Evolutionary conservation across 2,329 filamentous ascomycete species (phyloP), one percentile per base, ranked within the genome.

Genomic region (Cladosporium sp.): DNA sequence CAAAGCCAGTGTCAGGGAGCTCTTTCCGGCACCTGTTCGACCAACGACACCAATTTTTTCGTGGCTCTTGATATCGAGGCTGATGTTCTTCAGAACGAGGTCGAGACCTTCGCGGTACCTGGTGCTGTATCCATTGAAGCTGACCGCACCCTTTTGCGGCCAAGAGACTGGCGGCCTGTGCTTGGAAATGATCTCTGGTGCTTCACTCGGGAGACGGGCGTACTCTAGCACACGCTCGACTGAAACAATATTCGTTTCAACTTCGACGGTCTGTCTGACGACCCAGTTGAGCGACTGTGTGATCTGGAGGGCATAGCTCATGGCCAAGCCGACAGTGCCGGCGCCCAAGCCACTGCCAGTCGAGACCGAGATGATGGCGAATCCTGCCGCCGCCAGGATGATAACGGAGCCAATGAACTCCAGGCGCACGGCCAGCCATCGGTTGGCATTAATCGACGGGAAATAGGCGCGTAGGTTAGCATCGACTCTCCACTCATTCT

Each of bases 221-320:
- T 99, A 99, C 74, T 99, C 95, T 50, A 99, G 85, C 48, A 99
- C 92, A 69, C 94, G 89, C 80, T 99, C 94, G 36, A 99, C 94
- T 9, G 93, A 96, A 45, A 99, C 93, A 69, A 99, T 99, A 75
- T 99, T 99, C n/a, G 93, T 97, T 80, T 99, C 95, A n/a, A 99
- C 94, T 74, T 99, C 95, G 34, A 99, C 94, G 0, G 92, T 97
- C 76, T 99, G 94, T 59, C 95, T 86, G 52, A 99, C 94, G 69
- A 99, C 97, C 94, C 94, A 99, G 78, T 97, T 99, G 68, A 99
- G 83, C 35, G 92, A 96, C 65, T 93, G 90, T 1, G 94, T 99
- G 70, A 99, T 97, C 77, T 97, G 91, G 62, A 99, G 82, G 37
- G 92, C 94, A 75, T 97, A 97, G 47, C 93, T 96, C 91, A 99